A percentile compares a stretch with the other conserved stretches of the same genome.
phyloP scores from a whole-genome alignment of 306 rosid genomes.

The Fagus crenata region DNA sequence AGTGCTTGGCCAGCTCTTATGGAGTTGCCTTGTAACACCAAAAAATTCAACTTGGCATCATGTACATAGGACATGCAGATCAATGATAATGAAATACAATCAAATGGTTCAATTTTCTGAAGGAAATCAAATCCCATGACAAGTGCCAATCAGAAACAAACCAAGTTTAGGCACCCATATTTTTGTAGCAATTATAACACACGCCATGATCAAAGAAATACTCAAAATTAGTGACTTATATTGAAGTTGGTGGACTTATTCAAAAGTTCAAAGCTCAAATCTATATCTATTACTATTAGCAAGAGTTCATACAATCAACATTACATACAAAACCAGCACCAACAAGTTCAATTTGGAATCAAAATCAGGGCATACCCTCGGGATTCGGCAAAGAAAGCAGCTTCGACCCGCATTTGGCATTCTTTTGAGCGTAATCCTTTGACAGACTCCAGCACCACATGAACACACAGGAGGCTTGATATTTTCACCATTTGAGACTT shows the following conservation, averaged over 20 bases:
- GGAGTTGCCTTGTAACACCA: neutral
- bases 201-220: neutral
- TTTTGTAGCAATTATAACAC: neutral
- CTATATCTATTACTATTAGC: neutral
- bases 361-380: slow-evolving; percentile 27
- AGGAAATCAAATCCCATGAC: neutral
- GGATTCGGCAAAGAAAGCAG: slow-evolving; percentile 46
- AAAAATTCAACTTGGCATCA: neutral
- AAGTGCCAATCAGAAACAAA: neutral
- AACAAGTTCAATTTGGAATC: too few relatives aligned
- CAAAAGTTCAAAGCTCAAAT: neutral
- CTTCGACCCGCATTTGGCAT: neutral
- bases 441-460: slow-evolving; percentile 24
- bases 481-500: neutral
- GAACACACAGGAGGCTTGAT: neutral
- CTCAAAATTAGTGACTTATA: neutral
- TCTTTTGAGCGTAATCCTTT: neutral
- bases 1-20: too few relatives aligned
- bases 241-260: neutral
- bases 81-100: neutral
- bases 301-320: neutral
- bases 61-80: neutral
- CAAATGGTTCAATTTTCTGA: neutral
- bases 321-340: too few relatives aligned
- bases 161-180: neutral